Evolutionary conservation across 192 early-diverging fungal genomes (phyloP).

Genomic region (Coemansia sp.): DNA sequence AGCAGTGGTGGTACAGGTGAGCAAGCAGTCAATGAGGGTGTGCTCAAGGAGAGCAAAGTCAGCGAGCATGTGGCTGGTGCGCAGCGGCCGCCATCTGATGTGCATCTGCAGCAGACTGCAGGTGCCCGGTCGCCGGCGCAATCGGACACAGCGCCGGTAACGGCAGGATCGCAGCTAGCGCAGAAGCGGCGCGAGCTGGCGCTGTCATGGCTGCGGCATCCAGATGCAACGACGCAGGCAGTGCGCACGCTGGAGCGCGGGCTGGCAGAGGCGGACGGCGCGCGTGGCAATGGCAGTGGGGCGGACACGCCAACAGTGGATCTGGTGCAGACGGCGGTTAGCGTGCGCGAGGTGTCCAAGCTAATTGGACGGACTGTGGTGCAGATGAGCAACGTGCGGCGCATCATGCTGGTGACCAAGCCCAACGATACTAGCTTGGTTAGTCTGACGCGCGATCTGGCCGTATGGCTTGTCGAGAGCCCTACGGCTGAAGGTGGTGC

Average conservation of each 20-base stretch:
- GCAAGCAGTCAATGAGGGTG: neutral
- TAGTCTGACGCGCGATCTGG: conserved; percentile 66
- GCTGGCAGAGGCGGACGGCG: conserved; percentile 10
- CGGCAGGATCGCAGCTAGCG: conserved; percentile 12
- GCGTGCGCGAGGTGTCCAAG: conserved; percentile 69
- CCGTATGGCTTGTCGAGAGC: conserved; percentile 62
- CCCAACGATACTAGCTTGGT: conserved; percentile 66
- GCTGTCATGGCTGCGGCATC: conserved; percentile 28
- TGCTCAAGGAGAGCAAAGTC: neutral
- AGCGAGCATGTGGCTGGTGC: neutral
- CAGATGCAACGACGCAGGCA: conserved; percentile 32
- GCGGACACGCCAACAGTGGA: conserved; percentile 51
- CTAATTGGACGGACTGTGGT: conserved; percentile 62
- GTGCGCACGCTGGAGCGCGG: conserved; percentile 48
- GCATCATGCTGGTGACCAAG: conserved; percentile 78
- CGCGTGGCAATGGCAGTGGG: conserved; percentile 14
- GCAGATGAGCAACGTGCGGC: conserved; percentile 43
- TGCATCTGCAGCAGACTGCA: neutral
- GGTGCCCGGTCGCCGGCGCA: neutral
- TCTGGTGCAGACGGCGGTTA: conserved; percentile 66
- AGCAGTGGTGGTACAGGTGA: neutral
- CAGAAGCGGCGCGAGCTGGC: conserved; percentile 44
- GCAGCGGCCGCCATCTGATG: conserved; percentile 12
- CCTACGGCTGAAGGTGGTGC: conserved; percentile 9
- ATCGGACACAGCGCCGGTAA: conserved; percentile 11